Conservation (phyloP, 768 basidiomycete species). For the Butyriboletus loyo region DNA sequence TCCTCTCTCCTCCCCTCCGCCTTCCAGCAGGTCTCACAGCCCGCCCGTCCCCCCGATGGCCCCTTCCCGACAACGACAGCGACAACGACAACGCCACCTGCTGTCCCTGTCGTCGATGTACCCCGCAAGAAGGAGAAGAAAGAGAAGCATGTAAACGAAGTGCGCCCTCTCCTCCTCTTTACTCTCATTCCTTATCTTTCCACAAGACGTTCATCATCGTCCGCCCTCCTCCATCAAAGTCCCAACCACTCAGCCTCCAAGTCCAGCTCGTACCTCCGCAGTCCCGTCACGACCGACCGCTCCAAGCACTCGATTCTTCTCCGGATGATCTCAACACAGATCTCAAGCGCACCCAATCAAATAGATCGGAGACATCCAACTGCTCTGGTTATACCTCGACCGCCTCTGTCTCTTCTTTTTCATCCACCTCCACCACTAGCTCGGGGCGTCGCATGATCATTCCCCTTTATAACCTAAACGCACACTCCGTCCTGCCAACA, state of each 20-base stretch:
- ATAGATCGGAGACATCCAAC: constrained; percentile 48
- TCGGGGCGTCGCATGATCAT: constrained; percentile 71
- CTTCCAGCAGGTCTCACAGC: constrained; percentile 39
- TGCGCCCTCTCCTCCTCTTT: constrained; percentile 21
- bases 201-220: constrained; percentile 86
- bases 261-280: constrained; percentile 79
- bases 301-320: constrained; percentile 45
- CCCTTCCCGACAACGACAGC: constrained; percentile 5
- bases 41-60: constrained; percentile 22
- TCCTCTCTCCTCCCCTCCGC: constrained; percentile 48
- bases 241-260: constrained; percentile 85
- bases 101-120: constrained; percentile 24
- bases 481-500: constrained; percentile 85
- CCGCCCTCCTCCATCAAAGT: constrained; percentile 79
- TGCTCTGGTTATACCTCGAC: constrained; percentile 51
- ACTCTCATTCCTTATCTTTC: constrained; percentile 6
- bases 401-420: constrained; percentile 38
- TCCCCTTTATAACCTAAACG: constrained; percentile 83
- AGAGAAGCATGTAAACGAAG: constrained; percentile 45
- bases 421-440: constrained; percentile 42
- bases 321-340: constrained; percentile 29
- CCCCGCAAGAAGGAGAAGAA: constrained; percentile 44
- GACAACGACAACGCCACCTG: background rate
- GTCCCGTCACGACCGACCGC: constrained; percentile 40
- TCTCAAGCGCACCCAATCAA: constrained; percentile 34